Conservation (phyloP, 2,329 filamentous ascomycete genomes). For the Venturiaceae sp. region DNA sequence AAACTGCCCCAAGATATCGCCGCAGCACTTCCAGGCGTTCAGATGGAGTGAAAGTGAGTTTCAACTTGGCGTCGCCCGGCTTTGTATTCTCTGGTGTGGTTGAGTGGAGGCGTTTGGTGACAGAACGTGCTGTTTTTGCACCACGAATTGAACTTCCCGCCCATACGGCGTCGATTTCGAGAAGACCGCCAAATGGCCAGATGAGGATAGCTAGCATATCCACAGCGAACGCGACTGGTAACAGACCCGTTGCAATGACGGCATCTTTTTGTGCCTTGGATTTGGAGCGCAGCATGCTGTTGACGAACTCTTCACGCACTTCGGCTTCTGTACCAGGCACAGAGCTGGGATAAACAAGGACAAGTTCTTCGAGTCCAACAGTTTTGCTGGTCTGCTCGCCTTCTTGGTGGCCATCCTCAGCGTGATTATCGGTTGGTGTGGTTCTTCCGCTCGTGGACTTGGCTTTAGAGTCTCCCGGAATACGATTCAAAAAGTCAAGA, state of each 20-base stretch:
- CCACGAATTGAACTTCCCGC: conserved; percentile 35
- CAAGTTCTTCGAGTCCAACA: conserved; percentile 29
- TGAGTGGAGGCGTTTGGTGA: conserved; percentile 27
- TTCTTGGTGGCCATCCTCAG: conserved; percentile 22
- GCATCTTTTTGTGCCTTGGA: conserved; percentile 31
- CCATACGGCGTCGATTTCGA: conserved; percentile 26
- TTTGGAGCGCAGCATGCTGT: conserved; percentile 30
- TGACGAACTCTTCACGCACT: conserved; percentile 31
- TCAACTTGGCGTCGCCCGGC: conserved; percentile 16
- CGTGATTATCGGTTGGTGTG: conserved; percentile 12
- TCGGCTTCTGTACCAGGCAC: conserved; percentile 19
- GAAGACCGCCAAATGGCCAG: conserved; percentile 27
- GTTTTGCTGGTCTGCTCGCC: conserved; percentile 22
- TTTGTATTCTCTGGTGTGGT: conserved; percentile 6
- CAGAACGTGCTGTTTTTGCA: conserved; percentile 28
- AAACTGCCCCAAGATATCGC: conserved; percentile 28
- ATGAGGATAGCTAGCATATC: conserved; percentile 24
- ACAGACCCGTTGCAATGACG: conserved; percentile 30
- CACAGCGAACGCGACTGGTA: conserved; percentile 26
- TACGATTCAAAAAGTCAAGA: conserved; percentile 34
- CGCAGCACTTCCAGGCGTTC: conserved; percentile 25
- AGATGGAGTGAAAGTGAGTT: conserved; percentile 25
- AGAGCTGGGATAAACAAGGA: conserved; percentile 29
- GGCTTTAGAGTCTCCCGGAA: conserved; percentile 14
- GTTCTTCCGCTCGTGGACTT: conserved; percentile 1